Conservation (phyloP, 192 early-diverging fungal genomes). For the Allomyces javanicus region DNA sequence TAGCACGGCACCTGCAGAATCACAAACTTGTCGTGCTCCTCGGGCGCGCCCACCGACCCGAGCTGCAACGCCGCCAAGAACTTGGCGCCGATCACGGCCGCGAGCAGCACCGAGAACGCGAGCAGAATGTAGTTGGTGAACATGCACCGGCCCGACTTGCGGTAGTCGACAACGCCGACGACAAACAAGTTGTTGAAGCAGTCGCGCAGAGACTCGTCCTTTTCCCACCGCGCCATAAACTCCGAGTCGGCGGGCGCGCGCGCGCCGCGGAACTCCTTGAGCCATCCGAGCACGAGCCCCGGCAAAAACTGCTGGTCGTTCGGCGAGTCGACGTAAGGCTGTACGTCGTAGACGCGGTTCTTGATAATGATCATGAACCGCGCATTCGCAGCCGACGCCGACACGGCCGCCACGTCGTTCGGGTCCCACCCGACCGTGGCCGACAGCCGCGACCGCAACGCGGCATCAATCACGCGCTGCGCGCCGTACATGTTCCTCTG, state of each 20-base stretch:
- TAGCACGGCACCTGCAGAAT: slow-evolving; percentile 92
- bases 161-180: slow-evolving; percentile 58
- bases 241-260: not conserved
- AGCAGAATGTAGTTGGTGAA: slow-evolving; percentile 74
- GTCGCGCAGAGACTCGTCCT: slow-evolving; percentile 3
- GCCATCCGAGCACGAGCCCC: not conserved
- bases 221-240: slow-evolving; percentile 3
- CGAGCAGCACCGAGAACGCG: slow-evolving; percentile 51
- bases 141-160: slow-evolving; percentile 51
- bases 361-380: slow-evolving; percentile 14
- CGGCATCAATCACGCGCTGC: not conserved
- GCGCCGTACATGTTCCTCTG: not conserved
- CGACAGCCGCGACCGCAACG: not conserved
- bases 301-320: slow-evolving; percentile 2
- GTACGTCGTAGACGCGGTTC: slow-evolving; percentile 20
- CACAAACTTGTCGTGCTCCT: slow-evolving; percentile 87
- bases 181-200: slow-evolving; percentile 76
- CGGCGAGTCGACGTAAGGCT: slow-evolving; percentile 5
- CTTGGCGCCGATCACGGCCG: slow-evolving; percentile 58
- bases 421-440: slow-evolving; percentile 7
- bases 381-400: slow-evolving; percentile 6
- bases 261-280: not conserved
- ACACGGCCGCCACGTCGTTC: slow-evolving; percentile 2
- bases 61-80: slow-evolving; percentile 65
- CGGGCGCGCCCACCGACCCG: slow-evolving; percentile 43